Evolutionary conservation across 2,329 filamentous ascomycete genomes (phyloP).

Genomic region (Dothistroma septosporum): DNA sequence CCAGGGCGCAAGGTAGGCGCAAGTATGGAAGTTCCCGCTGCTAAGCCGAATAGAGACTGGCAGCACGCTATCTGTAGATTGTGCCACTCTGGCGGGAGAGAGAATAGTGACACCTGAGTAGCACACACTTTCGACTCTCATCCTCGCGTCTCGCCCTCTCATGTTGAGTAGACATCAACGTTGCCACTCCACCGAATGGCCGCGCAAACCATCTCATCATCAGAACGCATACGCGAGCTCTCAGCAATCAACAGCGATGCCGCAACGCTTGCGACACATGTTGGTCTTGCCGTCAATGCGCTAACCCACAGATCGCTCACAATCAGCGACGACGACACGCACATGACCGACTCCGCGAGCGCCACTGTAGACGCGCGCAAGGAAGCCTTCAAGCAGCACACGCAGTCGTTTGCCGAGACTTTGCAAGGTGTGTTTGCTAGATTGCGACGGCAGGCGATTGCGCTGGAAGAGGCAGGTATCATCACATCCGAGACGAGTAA

Average conservation of each 20-base stretch:
- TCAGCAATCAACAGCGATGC: slow-evolving; percentile 67
- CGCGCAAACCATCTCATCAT: slow-evolving; percentile 52
- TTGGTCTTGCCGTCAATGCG: slow-evolving; percentile 60
- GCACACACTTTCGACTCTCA: neutral
- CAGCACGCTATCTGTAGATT: neutral
- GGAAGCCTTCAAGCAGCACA: slow-evolving; percentile 54
- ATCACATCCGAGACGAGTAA: slow-evolving; percentile 48
- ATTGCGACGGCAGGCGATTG: slow-evolving; percentile 71
- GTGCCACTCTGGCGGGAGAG: too few relatives aligned
- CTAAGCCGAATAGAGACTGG: neutral
- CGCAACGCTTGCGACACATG: slow-evolving; percentile 53
- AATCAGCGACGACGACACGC: slow-evolving; percentile 26
- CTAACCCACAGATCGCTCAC: slow-evolving; percentile 51
- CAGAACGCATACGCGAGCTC: slow-evolving; percentile 76
- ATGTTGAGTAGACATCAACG: neutral
- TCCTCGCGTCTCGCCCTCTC: neutral
- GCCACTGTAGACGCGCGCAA: slow-evolving; percentile 53
- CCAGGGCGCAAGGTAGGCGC: too few relatives aligned
- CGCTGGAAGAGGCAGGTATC: slow-evolving; percentile 75
- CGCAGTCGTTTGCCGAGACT: slow-evolving; percentile 62
- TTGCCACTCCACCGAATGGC: slow-evolving; percentile 7
- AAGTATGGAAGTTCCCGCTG: neutral
- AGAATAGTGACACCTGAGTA: neutral
- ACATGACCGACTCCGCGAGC: slow-evolving; percentile 36
- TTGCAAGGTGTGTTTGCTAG: slow-evolving; percentile 71